Evolutionary conservation across 2,329 filamentous ascomycete species (phyloP).

Genomic region (Exserohilum rostratum): DNA sequence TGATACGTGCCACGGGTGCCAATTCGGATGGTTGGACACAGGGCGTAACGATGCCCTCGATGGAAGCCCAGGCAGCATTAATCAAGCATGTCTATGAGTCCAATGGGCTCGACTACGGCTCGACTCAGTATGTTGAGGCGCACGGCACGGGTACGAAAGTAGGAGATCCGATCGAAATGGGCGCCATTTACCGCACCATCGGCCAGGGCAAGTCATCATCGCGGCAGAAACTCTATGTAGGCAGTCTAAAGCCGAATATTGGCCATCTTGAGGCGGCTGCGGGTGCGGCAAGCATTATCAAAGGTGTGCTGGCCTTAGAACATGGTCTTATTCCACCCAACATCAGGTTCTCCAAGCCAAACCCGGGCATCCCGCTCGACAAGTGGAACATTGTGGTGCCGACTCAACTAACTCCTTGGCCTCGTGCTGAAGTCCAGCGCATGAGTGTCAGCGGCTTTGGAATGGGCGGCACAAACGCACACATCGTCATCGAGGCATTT

Average conservation of each 20-base stretch:
- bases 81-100: constrained; percentile 41
- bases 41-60: constrained; percentile 30
- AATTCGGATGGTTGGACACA: constrained; percentile 25
- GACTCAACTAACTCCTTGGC: not conserved
- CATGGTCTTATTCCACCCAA: constrained; percentile 32
- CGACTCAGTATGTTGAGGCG: constrained; percentile 29
- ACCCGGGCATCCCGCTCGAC: constrained; percentile 14
- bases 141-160: constrained; percentile 60
- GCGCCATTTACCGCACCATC: constrained; percentile 9
- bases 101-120: constrained; percentile 38
- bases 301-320: not conserved
- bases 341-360: constrained; percentile 15
- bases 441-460: not conserved
- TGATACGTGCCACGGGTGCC: constrained; percentile 31
- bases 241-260: not conserved
- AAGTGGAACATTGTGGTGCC: constrained; percentile 12
- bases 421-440: not conserved
- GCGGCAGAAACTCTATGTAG: constrained; percentile 6
- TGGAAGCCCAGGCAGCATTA: constrained; percentile 52
- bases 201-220: constrained; percentile 17
- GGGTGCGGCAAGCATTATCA: not conserved
- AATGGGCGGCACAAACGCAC: not conserved
- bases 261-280: constrained; percentile 1
- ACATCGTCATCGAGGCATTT: not conserved
- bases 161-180: constrained; percentile 29